Conservation (phyloP, 176 grass and related monocot species). For the Saccharum officinarum region DNA sequence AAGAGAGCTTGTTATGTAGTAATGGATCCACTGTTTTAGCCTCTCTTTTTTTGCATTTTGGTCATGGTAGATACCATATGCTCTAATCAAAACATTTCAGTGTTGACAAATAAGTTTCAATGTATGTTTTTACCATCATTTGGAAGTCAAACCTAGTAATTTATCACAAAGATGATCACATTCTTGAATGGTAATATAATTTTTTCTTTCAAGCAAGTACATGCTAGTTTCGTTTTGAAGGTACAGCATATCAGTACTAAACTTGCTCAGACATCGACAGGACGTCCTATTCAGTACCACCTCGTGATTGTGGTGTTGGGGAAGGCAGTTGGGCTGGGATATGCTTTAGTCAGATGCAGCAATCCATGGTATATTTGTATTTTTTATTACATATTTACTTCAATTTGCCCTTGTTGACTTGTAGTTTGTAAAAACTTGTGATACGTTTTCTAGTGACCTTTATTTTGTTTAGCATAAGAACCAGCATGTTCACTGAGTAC, state of each 20-base stretch:
- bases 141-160: neutral
- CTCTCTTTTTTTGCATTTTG: slow-evolving; percentile 14
- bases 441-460: slow-evolving; percentile 9
- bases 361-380: slow-evolving; percentile 57
- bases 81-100: neutral
- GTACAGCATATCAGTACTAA: slow-evolving; percentile 9
- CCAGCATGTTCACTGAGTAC: neutral
- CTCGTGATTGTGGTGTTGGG: slow-evolving; percentile 67
- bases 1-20: neutral
- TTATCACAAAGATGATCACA: neutral
- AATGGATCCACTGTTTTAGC: neutral
- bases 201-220: neutral
- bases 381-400: neutral
- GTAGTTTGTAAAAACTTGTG: neutral
- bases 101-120: slow-evolving; percentile 15
- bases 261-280: slow-evolving; percentile 75
- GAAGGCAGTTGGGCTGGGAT: slow-evolving; percentile 95
- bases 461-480: slow-evolving; percentile 9
- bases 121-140: neutral
- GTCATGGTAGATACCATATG: neutral
- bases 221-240: slow-evolving; percentile 7
- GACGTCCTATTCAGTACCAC: slow-evolving; percentile 85
- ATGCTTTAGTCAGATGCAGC: slow-evolving; percentile 67
- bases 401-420: neutral
- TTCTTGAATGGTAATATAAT: neutral